Evolutionary conservation across 345 rosid species (phyloP), one percentile per base, ranked within the genome.

Genomic region (Carallia pectinifolia): DNA sequence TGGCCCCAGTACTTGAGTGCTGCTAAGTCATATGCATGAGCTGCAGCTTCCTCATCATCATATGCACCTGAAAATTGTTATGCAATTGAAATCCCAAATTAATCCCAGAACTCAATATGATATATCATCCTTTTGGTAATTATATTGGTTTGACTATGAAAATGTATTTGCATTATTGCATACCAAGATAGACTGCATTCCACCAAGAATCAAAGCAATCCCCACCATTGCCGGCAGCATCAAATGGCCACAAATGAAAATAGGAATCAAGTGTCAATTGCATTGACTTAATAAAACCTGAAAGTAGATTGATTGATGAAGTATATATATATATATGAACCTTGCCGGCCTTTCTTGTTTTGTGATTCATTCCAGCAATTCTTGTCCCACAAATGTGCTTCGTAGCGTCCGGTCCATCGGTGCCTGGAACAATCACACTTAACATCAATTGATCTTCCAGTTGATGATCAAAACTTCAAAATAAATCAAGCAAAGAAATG

Each of bases 1-100:
- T 58, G 90, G 62, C 97, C 97, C 97, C 99, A 95, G 37, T 89
- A 95, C 74, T 90, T 95, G 71, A 95, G 76, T 77, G 99, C 99
- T 7, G 99, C 97, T 79, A 95, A 81, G 84, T 95, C 99, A 76
- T 92, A 90, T 13, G 97, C 93, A 81, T 83, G 99, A 74, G 97
- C 99, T 0, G 96, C 99, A 10, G 96, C 90, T 78, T 78, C 92
- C 82, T 95, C 97, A 61, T 92, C 85, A 55, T 95, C 92, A 68
- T 95, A 92, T 39, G 97, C 97, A 18, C 99, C 99, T 91, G 37
- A 27, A 0, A 0, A 58, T 33, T 33, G 34, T 33, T 19, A 1
- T 47, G 37, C 62, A 37, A 6, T 31, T 16, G 7, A 18, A 29
- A 52, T 23, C 2, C 10, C 19, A 18, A 15, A 6, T 12, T 0